A percentile compares a stretch with the other conserved stretches of the same genome.
Conservation (phyloP, 2,329 filamentous ascomycete genomes). For the Aureobasidium sp. region DNA sequence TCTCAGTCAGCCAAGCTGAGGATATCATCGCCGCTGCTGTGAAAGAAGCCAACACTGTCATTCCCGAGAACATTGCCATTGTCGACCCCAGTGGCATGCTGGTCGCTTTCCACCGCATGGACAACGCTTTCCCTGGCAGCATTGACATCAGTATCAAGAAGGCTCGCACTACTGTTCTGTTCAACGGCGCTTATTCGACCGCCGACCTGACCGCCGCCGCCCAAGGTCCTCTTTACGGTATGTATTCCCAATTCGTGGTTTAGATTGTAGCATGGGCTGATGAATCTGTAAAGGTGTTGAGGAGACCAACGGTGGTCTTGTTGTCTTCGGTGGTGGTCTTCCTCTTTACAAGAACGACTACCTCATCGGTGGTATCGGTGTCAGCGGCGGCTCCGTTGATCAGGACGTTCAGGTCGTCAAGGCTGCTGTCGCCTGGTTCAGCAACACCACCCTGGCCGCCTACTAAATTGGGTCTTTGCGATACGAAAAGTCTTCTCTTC, state of each 20-base stretch:
- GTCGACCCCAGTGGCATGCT: constrained; percentile 22
- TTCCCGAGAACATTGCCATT: constrained; percentile 24
- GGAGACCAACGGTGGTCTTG: constrained; percentile 24
- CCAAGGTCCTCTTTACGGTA: constrained; percentile 16
- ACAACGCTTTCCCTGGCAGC: constrained; percentile 23
- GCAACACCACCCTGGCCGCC: background rate
- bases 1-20: constrained; percentile 20
- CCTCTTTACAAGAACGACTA: constrained; percentile 22
- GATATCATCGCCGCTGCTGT: constrained; percentile 21
- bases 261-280: background rate
- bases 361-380: constrained; percentile 24
- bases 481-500: background rate
- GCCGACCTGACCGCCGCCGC: constrained; percentile 20
- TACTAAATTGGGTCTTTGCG: background rate
- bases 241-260: background rate
- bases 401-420: constrained; percentile 21
- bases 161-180: constrained; percentile 23
- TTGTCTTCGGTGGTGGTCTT: constrained; percentile 24
- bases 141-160: constrained; percentile 26
- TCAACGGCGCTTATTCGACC: constrained; percentile 22
- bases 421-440: constrained; percentile 11
- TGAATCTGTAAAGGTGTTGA: constrained; percentile 20
- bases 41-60: constrained; percentile 15
- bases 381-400: constrained; percentile 23
- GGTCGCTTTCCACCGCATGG: constrained; percentile 26